Conservation (phyloP, 805 yeast genomes). For the Kuraishia capsulata region DNA sequence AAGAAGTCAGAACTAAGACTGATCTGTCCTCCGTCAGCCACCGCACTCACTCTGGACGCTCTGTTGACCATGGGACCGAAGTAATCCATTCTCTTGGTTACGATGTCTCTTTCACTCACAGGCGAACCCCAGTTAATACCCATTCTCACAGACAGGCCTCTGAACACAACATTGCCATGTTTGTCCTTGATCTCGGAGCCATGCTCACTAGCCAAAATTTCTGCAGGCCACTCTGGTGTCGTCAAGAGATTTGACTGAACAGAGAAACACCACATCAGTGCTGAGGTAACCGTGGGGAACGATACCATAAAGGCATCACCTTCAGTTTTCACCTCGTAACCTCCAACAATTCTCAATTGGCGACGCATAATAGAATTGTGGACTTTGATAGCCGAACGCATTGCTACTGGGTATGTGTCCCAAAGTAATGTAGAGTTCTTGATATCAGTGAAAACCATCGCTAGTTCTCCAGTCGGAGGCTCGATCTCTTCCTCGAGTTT, state of each 20-base stretch:
- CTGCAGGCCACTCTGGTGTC: conserved; percentile 91
- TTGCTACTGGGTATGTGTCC: conserved; percentile 88
- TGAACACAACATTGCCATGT: conserved; percentile 49
- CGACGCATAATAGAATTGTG: conserved; percentile 94
- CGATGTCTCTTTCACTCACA: conserved; percentile 89
- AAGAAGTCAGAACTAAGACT: conserved; percentile 78
- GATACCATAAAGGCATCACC: conserved; percentile 99
- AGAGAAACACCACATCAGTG: conserved; percentile 88
- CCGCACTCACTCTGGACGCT: conserved; percentile 86
- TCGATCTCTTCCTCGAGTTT: conserved; percentile 83
- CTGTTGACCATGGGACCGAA: conserved; percentile 98
- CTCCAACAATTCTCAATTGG: conserved; percentile 85
- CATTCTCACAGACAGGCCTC: conserved; percentile 95
- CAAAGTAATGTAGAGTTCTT: conserved; percentile 88
- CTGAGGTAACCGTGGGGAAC: conserved; percentile 85
- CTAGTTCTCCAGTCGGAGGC: conserved; percentile 91
- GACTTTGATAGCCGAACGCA: conserved; percentile 93
- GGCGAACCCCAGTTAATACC: conserved; percentile 99
- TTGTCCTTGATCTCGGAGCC: conserved; percentile 72
- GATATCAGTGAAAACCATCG: conserved; percentile 96
- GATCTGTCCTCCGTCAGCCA: conserved; percentile 98
- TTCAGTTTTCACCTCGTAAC: conserved; percentile 97
- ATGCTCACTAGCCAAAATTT: conserved; percentile 74
- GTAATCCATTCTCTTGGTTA: conserved; percentile 96
- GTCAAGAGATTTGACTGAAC: conserved; percentile 77